Percentiles rank a stretch among this genome's conserved stretches.
Conservation (phyloP, 2,329 filamentous ascomycete species). For the Sodiomyces alkalinus region DNA sequence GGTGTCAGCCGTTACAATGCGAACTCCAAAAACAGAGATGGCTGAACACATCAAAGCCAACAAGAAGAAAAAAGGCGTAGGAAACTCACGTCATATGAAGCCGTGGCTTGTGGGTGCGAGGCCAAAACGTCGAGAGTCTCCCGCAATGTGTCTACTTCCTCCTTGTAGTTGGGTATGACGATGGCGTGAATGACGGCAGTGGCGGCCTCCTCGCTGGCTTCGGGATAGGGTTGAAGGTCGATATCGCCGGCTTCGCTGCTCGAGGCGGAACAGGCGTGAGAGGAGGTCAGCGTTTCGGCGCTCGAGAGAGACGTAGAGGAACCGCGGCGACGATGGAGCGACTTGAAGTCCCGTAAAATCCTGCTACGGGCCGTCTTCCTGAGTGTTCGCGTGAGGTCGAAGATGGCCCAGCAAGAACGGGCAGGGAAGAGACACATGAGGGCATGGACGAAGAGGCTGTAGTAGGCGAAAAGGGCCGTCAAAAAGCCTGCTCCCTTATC, state of each 20-base stretch:
- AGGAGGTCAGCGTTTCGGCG: conserved; percentile 35
- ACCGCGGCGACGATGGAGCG: conserved; percentile 29
- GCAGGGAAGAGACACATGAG: conserved; percentile 49
- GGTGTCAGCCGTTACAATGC: conserved; percentile 5
- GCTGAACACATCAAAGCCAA: background rate
- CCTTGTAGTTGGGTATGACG: conserved; percentile 60
- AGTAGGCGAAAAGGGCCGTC: conserved; percentile 45
- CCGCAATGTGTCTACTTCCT: conserved; percentile 51
- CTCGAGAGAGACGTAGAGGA: conserved; percentile 41
- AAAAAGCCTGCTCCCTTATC: conserved; percentile 29
- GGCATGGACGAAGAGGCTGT: conserved; percentile 49
- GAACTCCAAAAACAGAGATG: too few species aligned
- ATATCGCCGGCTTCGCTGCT: conserved; percentile 36
- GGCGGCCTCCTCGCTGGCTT: conserved; percentile 25
- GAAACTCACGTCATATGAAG: conserved; percentile 52
- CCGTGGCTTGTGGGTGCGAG: conserved; percentile 46
- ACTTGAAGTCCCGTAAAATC: conserved; percentile 30
- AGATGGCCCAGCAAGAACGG: conserved; percentile 45
- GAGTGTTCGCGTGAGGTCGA: conserved; percentile 37
- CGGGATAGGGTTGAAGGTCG: conserved; percentile 29
- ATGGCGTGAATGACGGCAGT: conserved; percentile 45
- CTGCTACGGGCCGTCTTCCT: conserved; percentile 28
- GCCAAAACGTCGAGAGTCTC: conserved; percentile 56
- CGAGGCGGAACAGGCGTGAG: conserved; percentile 29
- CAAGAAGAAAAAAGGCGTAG: background rate